Base-by-base conservation (phyloP, 768 basidiomycete species). In the Strobilomyces echinocephalus region DNA sequence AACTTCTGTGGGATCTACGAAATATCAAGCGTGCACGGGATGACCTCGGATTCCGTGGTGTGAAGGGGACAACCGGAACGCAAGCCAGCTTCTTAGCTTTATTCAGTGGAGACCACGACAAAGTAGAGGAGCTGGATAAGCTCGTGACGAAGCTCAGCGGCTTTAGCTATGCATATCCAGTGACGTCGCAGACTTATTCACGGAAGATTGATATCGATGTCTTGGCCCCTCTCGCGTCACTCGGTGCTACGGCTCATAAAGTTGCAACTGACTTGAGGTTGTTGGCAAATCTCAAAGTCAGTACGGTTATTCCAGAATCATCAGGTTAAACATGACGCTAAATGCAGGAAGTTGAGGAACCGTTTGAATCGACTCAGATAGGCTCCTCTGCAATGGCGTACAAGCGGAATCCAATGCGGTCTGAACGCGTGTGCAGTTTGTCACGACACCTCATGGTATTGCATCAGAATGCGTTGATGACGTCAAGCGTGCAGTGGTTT, bases 331-430 rank as follows among this genome's bases (percentile, higher is more conserved):
- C 35, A 38, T 7, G 45, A 42, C 8, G 5, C 8, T 11, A 9
- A 46, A 52, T 24, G 28, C 47, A 90, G 85, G 97, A 98, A 83
- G 79, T 99, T 42, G 97, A 99, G 73, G 97, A 99, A 68, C 97
- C 97, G 0, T 98, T 98, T 71, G 95, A 99, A 72, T 90, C 93
- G 49, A 95, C 95, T 18, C 97, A 99, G 74, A 99, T 98, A 60
- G 97, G 97, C 8, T 90, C 88, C 10, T 92, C 88, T 1, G 94
- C 94, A 1, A 98, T 98, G 95, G 95, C 95, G 9, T 98, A 98
- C 82, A 97, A 98, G 75, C 83, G 95, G 51, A 98, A 99, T 72
- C 97, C 97, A 8, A 99, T 99, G 97, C 91, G 97, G 53, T 95
- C 85, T 52, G 97, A 99, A 73, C 88, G 97, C 38, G 88, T 97